Percentiles rank a stretch among this genome's conserved stretches.
phyloP scores from a whole-genome alignment of 75 land plant species.

The Selaginella tamariscina region DNA sequence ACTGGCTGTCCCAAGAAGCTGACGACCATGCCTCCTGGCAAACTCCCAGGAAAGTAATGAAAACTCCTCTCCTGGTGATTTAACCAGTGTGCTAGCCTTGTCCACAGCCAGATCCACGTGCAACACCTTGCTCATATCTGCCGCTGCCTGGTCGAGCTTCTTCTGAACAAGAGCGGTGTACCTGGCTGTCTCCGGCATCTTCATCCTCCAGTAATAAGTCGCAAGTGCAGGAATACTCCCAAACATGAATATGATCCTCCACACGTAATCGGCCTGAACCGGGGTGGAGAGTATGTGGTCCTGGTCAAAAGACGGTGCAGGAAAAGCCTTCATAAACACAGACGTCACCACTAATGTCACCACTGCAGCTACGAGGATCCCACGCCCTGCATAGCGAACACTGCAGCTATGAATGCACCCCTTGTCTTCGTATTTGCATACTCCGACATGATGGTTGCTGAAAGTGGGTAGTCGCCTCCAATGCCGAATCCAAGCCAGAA shows the following conservation, averaged over 20 bases:
- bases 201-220: slow-evolving; percentile 23
- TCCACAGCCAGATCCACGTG: slow-evolving; percentile 13
- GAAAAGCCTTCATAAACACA: not conserved
- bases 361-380: slow-evolving; percentile 27
- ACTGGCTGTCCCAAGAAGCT: slow-evolving; percentile 26
- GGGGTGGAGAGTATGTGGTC: slow-evolving; percentile 3
- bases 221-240: no score
- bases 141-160: slow-evolving; percentile 31
- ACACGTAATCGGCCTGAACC: no score
- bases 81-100: no score
- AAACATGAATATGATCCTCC: no score
- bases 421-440: slow-evolving; percentile 38
- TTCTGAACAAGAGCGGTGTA: slow-evolving; percentile 35
- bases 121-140: slow-evolving; percentile 15
- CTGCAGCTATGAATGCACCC: slow-evolving; percentile 31
- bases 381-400: slow-evolving; percentile 29
- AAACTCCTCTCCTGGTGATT: no score
- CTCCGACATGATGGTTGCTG: slow-evolving; percentile 46
- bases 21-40: slow-evolving; percentile 24
- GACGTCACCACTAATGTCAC: slow-evolving; percentile 24
- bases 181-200: slow-evolving; percentile 39
- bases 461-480: slow-evolving; percentile 40
- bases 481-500: slow-evolving; percentile 49
- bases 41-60: slow-evolving; percentile 16
- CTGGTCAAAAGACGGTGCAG: not conserved